phyloP scores from a whole-genome alignment of 1,284 basidiomycete species.

The Irpex sp. region DNA sequence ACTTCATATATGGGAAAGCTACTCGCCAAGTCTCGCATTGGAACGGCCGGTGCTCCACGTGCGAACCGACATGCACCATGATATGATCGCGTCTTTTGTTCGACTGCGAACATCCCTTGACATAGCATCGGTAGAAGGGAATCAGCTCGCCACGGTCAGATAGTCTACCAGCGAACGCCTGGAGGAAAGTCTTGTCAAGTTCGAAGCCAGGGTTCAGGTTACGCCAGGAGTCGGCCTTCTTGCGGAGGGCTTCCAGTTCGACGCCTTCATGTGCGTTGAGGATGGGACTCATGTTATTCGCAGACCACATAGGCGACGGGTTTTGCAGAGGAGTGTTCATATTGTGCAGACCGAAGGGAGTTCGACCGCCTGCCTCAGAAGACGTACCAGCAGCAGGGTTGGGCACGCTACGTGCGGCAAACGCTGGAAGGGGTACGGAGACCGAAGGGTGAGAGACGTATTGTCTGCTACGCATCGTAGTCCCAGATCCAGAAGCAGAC shows the following conservation, averaged over 20 bases:
- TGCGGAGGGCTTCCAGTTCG: slow-evolving; percentile 42
- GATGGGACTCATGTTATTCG: slow-evolving; percentile 14
- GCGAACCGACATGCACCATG: slow-evolving; percentile 62
- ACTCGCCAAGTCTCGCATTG: slow-evolving; percentile 54
- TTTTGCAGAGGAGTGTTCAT: neutral
- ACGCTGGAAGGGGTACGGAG: neutral
- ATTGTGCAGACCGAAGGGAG: neutral
- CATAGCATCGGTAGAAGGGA: slow-evolving; percentile 60
- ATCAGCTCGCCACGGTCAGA: slow-evolving; percentile 48
- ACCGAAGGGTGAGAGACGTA: neutral
- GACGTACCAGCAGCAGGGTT: neutral
- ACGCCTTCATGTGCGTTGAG: slow-evolving; percentile 55
- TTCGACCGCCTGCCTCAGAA: neutral
- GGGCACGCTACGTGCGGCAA: neutral
- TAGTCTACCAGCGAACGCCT: slow-evolving; percentile 59
- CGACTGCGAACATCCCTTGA: slow-evolving; percentile 52
- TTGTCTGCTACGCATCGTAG: neutral
- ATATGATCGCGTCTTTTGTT: slow-evolving; percentile 71
- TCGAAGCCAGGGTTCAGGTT: slow-evolving; percentile 44
- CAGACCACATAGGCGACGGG: neutral
- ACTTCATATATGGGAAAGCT: neutral
- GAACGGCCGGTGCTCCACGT: slow-evolving; percentile 62
- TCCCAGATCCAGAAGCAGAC: neutral
- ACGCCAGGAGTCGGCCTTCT: slow-evolving; percentile 48
- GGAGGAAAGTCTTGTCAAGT: slow-evolving; percentile 57